Evolutionary conservation across 352 stramenopile species (phyloP), one percentile per base, ranked within the genome.

Genomic region (Pythium pectinolyticum): DNA sequence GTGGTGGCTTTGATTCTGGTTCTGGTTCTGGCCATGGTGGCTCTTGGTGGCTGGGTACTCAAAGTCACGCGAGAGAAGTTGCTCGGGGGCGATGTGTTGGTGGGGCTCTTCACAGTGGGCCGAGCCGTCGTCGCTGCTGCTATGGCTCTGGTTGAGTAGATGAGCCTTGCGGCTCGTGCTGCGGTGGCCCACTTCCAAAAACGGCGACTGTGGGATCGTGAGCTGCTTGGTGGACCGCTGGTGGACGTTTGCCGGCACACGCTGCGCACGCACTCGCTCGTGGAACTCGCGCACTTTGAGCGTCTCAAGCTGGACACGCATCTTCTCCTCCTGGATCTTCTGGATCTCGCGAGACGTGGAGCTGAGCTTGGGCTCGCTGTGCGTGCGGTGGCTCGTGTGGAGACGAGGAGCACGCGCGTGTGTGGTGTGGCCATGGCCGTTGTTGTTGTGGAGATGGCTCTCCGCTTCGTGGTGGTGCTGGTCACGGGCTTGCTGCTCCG

Each of bases 231-330:
- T 91, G 11, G 82, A 90, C 25, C 84, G 76, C 69, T 90, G 80
- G 50, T 89, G 81, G 9, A 93, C 81, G 53, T 90, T 90, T 2
- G 65, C 67, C 4, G 82, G 77, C 24, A 82, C 71, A 28, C 80
- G 75, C 57, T 93, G 82, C 43, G 82, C 65, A 54, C 88, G 88
- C 19, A 76, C 84, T 28, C 82, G 81, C 55, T 88, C 84, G 50
- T 93, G 80, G 49, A 89, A 90, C 52, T 93, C 82, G 46, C 84
- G 79, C 59, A 90, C 84, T 57, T 90, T 90, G 28, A 88, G 73
- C 22, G 78, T 78, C 57, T 93, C 82, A 17, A 89, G 57, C 47
- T 93, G 80, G 14, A 90, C 28, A 14, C 74, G 74, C 52, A 84
- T 69, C 56, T 82, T 72, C 49, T 93, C 84, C 31, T 89, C 82